phyloP scores from a whole-genome alignment of 305 asterid genomes.

The Fraxinus dipetala region DNA sequence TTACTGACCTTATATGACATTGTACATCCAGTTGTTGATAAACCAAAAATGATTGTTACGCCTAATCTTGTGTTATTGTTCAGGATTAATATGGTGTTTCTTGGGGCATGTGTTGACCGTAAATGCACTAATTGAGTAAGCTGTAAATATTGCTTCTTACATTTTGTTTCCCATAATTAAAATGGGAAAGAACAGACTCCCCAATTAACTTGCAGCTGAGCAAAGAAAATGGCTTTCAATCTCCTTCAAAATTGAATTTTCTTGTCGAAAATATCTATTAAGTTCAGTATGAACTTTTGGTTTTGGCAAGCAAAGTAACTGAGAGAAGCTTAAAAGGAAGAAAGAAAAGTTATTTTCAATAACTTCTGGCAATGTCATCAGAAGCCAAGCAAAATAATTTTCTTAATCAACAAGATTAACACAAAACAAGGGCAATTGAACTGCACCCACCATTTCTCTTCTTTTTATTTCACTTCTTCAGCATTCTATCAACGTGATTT shows the following conservation, averaged over 20 bases:
- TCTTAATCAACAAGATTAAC: background rate
- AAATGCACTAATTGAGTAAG: background rate
- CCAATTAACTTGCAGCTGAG: slow-evolving; percentile 8
- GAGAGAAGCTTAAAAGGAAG: background rate
- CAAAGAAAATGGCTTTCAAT: background rate
- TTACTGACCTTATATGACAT: slow-evolving; percentile 1
- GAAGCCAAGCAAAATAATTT: background rate
- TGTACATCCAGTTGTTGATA: background rate
- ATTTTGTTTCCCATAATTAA: background rate
- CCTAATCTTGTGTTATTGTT: background rate
- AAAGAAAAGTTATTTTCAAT: background rate
- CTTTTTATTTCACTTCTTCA: background rate
- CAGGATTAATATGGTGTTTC: background rate
- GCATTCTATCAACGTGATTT: background rate
- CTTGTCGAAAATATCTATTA: background rate
- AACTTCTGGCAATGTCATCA: background rate
- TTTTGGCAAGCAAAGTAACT: background rate
- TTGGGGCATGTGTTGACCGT: background rate
- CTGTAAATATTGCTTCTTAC: background rate
- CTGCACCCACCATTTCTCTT: background rate
- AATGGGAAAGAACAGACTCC: background rate
- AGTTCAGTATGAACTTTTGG: background rate
- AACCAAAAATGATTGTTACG: background rate
- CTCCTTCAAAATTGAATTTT: slow-evolving; percentile 6
- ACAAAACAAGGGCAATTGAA: background rate